Evolutionary conservation across 108 stramenopile genomes (phyloP).

Genomic region (Mayamaea pseudoterrestris): DNA sequence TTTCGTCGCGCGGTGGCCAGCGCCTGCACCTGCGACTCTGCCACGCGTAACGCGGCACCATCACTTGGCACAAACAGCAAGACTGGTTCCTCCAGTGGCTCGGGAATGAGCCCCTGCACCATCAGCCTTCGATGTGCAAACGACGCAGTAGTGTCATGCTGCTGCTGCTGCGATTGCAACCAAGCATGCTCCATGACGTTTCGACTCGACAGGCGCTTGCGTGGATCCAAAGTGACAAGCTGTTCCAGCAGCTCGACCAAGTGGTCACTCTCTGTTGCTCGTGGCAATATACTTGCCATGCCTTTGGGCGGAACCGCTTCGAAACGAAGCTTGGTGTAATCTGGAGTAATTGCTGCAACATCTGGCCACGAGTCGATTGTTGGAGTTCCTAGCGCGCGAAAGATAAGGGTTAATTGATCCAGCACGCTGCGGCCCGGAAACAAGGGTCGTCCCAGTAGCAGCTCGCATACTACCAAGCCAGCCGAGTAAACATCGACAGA

Average conservation of each 20-base stretch:
- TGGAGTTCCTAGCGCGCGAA: constrained; percentile 53
- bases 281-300: constrained; percentile 14
- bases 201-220: constrained; percentile 28
- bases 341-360: constrained; percentile 22
- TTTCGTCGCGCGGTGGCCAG: too few species aligned
- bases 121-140: too few species aligned
- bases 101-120: background rate
- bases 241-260: constrained; percentile 16
- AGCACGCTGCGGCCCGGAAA: constrained; percentile 50
- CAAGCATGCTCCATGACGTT: constrained; percentile 22
- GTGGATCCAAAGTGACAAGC: constrained; percentile 46
- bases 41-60: too few species aligned
- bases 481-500: constrained; percentile 56
- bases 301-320: constrained; percentile 15
- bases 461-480: constrained; percentile 45
- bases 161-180: background rate
- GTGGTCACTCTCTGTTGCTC: constrained; percentile 13
- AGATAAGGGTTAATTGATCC: constrained; percentile 56
- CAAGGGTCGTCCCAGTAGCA: constrained; percentile 34
- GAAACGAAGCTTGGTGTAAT: constrained; percentile 54
- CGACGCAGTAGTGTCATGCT: background rate
- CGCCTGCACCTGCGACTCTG: too few species aligned
- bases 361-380: constrained; percentile 39
- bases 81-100: background rate
- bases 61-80: too few species aligned